These are phyloP conservation scores for Hortaea sp. DNA, from an alignment of 2,329 filamentous ascomycete species.

Conservation along the genomic window DNA sequence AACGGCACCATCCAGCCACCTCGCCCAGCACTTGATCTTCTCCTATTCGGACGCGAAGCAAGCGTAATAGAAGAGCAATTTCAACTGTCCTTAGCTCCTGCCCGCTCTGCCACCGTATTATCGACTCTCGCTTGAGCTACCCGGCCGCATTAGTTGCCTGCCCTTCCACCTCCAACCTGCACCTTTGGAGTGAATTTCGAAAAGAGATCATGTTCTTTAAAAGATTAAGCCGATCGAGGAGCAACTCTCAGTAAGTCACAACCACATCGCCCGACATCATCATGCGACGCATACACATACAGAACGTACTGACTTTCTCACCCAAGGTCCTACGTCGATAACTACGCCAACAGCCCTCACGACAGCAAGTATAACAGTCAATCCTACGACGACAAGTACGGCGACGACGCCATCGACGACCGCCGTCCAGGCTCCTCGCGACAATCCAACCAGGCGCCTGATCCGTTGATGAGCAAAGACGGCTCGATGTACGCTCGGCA, in stretches of 20 bases:
- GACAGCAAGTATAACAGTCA: constrained; percentile 33
- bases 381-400: constrained; percentile 36
- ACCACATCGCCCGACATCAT: no score
- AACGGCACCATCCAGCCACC: not conserved
- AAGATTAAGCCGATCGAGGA: constrained; percentile 35
- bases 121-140: not conserved
- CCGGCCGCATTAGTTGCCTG: not conserved
- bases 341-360: constrained; percentile 29
- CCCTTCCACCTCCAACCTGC: not conserved
- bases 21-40: not conserved
- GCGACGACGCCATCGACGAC: constrained; percentile 16
- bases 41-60: no score
- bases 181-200: not conserved
- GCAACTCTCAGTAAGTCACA: constrained; percentile 31
- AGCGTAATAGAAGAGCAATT: no score
- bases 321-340: constrained; percentile 36
- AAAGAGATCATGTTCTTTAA: constrained; percentile 38
- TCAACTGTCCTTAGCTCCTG: not conserved
- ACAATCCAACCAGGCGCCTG: constrained; percentile 20
- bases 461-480: constrained; percentile 14
- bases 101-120: not conserved
- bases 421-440: constrained; percentile 22
- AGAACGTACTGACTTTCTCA: no score
- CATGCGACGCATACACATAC: no score
- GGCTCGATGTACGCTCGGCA: constrained; percentile 37